These are phyloP conservation scores for Coemansia sp. DNA, from an alignment of 192 early-diverging fungal species.

Conservation along the genomic window DNA sequence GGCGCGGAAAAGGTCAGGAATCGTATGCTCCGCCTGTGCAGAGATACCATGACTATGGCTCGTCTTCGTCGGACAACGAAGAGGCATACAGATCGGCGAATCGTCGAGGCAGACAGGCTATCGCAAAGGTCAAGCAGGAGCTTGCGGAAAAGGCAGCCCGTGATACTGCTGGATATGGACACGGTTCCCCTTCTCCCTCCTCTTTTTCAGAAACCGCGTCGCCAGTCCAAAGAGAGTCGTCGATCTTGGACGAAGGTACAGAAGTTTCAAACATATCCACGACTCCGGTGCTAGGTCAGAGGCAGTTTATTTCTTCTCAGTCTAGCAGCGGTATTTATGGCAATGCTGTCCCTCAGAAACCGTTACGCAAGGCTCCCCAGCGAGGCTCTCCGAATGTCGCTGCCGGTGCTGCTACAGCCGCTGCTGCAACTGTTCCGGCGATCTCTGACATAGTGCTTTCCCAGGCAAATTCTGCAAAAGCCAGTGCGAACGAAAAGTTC, in stretches of 20 bases:
- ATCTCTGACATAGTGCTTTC: constrained; percentile 20
- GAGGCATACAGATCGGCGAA: constrained; percentile 32
- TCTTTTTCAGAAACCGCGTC: not conserved
- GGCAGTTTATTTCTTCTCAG: not conserved
- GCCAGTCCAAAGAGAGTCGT: not conserved
- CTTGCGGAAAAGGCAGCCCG: not conserved
- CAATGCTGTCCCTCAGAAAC: not conserved
- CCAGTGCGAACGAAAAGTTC: constrained; percentile 77
- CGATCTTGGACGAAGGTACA: too few relatives aligned
- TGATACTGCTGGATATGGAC: not conserved
- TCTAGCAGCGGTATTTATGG: constrained; percentile 1
- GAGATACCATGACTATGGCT: constrained; percentile 29
- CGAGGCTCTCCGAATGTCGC: constrained; percentile 4
- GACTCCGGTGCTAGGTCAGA: constrained; percentile 8
- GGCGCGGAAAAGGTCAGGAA: constrained; percentile 6
- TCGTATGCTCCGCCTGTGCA: constrained; percentile 12
- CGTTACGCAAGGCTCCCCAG: not conserved
- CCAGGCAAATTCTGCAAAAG: constrained; percentile 43
- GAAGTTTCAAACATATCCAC: not conserved
- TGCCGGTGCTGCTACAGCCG: too few relatives aligned
- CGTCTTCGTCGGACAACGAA: constrained; percentile 35
- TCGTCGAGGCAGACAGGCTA: constrained; percentile 17
- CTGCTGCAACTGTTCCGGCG: constrained; percentile 16
- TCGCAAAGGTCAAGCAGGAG: not conserved
- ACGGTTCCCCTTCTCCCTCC: too few relatives aligned